A percentile compares a stretch with the other conserved stretches of the same genome.
Conservation (phyloP, 2,329 filamentous ascomycete genomes). For the Diaporthe capsici region DNA sequence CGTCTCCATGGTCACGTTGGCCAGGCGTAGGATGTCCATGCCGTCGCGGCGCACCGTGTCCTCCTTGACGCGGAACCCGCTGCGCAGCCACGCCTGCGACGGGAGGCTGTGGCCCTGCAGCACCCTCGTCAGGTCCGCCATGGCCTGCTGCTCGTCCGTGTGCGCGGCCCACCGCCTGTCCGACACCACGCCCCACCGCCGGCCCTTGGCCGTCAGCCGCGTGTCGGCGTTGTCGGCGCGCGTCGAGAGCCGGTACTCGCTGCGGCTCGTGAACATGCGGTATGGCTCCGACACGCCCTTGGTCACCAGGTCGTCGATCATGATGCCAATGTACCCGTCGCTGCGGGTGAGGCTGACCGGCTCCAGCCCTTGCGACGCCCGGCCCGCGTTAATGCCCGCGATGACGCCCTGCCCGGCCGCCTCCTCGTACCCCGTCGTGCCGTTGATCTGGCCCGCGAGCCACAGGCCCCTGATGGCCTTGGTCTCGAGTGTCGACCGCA, state of each 20-base stretch:
- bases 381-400: slow-evolving; percentile 93
- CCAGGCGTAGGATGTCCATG: slow-evolving; percentile 83
- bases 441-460: slow-evolving; percentile 97
- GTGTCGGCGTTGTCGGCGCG: slow-evolving; percentile 95
- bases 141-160: slow-evolving; percentile 74
- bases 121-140: slow-evolving; percentile 73
- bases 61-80: slow-evolving; percentile 77
- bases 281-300: slow-evolving; percentile 98
- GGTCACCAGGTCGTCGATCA: slow-evolving; percentile 97
- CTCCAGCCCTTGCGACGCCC: slow-evolving; percentile 76
- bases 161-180: slow-evolving; percentile 83
- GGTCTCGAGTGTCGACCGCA: slow-evolving; percentile 92
- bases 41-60: slow-evolving; percentile 79
- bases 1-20: slow-evolving; percentile 69
- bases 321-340: slow-evolving; percentile 97
- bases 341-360: slow-evolving; percentile 81
- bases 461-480: slow-evolving; percentile 92
- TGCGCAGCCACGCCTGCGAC: slow-evolving; percentile 75
- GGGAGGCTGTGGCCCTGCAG: slow-evolving; percentile 72
- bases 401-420: slow-evolving; percentile 93
- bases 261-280: slow-evolving; percentile 96
- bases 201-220: slow-evolving; percentile 84
- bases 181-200: slow-evolving; percentile 82
- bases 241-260: slow-evolving; percentile 93
- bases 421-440: slow-evolving; percentile 98